Percentiles rank a stretch among this genome's conserved stretches.
phyloP scores from a whole-genome alignment of 352 stramenopile genomes.

The Hyaloperonospora brassicae region DNA sequence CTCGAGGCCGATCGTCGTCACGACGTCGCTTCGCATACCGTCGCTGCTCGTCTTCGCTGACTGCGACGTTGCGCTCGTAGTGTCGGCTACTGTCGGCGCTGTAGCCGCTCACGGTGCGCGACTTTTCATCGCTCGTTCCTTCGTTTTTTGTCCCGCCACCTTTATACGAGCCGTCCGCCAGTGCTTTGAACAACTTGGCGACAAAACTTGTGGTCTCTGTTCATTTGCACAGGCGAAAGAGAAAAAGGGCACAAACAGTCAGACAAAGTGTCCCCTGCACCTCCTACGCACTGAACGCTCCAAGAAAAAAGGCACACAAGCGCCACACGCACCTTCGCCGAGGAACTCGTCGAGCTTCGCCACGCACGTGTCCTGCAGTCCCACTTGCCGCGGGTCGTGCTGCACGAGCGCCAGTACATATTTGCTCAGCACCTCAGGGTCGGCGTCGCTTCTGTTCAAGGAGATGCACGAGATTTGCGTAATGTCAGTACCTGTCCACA shows the following conservation, averaged over 20 bases:
- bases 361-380: constrained; percentile 60
- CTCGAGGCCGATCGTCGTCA: constrained; percentile 41
- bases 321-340: constrained; percentile 55
- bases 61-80: constrained; percentile 29
- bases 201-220: constrained; percentile 73
- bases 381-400: constrained; percentile 67
- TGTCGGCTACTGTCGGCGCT: constrained; percentile 28
- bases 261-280: too few species aligned
- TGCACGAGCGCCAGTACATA: constrained; percentile 82
- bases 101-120: constrained; percentile 8
- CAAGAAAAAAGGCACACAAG: too few species aligned
- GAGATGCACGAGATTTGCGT: too few species aligned
- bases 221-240: constrained; percentile 2
- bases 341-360: constrained; percentile 82
- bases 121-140: constrained; percentile 12
- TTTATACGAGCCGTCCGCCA: constrained; percentile 60
- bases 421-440: constrained; percentile 82
- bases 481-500: too few species aligned
- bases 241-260: neutral
- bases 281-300: too few species aligned
- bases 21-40: constrained; percentile 52
- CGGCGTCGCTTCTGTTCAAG: constrained; percentile 60
- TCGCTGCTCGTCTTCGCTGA: constrained; percentile 51
- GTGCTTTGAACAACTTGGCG: constrained; percentile 52
- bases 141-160: constrained; percentile 9